Evolutionary conservation across 495 filamentous ascomycete genomes (phyloP).

Genomic region (Penicillium cosmopolitanum): DNA sequence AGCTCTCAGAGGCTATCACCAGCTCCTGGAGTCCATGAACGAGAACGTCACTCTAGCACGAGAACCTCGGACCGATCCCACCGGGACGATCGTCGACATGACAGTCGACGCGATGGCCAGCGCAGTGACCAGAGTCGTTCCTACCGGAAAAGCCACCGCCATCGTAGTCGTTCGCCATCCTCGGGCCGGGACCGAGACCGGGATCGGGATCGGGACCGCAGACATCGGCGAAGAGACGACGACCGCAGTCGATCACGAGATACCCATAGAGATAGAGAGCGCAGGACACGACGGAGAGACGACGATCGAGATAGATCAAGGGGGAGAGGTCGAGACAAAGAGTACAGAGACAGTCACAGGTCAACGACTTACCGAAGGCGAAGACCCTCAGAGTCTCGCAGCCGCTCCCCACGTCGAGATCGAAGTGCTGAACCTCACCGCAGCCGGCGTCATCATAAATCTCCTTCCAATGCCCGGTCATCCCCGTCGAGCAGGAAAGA

Average conservation of each 20-base stretch:
- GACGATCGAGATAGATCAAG: slow-evolving; percentile 25
- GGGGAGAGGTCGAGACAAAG: slow-evolving; percentile 24
- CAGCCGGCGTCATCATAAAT: slow-evolving; percentile 34
- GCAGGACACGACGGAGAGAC: slow-evolving; percentile 29
- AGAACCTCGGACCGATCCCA: slow-evolving; percentile 22
- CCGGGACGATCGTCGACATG: slow-evolving; percentile 13
- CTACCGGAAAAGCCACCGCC: slow-evolving; percentile 33
- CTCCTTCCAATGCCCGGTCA: slow-evolving; percentile 26
- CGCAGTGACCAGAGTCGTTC: slow-evolving; percentile 22
- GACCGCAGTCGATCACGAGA: neutral
- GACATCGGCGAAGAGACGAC: slow-evolving; percentile 22
- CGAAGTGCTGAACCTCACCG: slow-evolving; percentile 26
- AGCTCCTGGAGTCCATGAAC: slow-evolving; percentile 28
- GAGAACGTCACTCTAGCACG: slow-evolving; percentile 21
- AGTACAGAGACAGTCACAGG: slow-evolving; percentile 22
- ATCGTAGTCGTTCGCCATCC: slow-evolving; percentile 35
- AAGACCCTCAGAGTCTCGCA: slow-evolving; percentile 41
- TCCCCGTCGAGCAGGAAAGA: slow-evolving; percentile 27
- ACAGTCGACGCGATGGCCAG: neutral
- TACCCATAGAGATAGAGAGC: neutral
- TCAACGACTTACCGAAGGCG: slow-evolving; percentile 21
- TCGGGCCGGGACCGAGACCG: neutral
- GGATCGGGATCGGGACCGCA: slow-evolving; percentile 26
- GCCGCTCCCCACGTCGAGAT: slow-evolving; percentile 35
- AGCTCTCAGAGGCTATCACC: slow-evolving; percentile 28